Evolutionary conservation across 768 basidiomycete species (phyloP).

Genomic region (Melanogaster broomeanus): DNA sequence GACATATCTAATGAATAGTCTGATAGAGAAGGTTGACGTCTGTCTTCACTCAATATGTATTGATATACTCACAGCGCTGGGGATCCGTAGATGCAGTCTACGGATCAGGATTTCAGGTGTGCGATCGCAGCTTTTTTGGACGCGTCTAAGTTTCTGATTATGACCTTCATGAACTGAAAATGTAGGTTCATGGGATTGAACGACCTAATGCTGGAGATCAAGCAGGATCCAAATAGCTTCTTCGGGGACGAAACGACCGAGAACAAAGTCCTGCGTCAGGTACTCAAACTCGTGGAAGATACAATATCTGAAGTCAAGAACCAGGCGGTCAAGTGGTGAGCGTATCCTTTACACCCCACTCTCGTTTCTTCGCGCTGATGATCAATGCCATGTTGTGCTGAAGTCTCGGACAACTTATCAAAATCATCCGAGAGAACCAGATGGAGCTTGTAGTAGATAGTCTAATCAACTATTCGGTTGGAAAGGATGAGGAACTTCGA

Average conservation of each 20-base stretch:
- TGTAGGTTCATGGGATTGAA: conserved; percentile 96
- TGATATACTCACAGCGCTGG: conserved; percentile 1
- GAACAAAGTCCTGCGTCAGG: conserved; percentile 79
- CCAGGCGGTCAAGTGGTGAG: conserved; percentile 92
- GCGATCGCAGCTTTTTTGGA: conserved; percentile 19
- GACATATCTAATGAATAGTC: conserved; percentile 79
- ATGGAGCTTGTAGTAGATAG: conserved; percentile 89
- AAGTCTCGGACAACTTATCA: conserved; percentile 89
- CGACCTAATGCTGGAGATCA: conserved; percentile 89
- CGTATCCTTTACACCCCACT: background rate
- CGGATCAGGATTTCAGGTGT: conserved; percentile 88
- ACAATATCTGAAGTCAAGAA: conserved; percentile 99
- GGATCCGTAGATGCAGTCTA: conserved; percentile 74
- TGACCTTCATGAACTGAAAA: conserved; percentile 11
- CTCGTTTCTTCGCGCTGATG: conserved; percentile 3
- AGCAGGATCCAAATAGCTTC: conserved; percentile 72
- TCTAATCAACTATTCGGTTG: conserved; percentile 81
- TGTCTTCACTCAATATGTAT: background rate
- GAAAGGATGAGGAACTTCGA: conserved; percentile 88
- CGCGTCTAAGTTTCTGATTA: conserved; percentile 17
- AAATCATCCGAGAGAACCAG: conserved; percentile 79
- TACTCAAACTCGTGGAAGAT: conserved; percentile 87
- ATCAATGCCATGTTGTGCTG: background rate
- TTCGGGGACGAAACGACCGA: conserved; percentile 85
- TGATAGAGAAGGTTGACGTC: conserved; percentile 70